Percentiles rank a stretch among this genome's conserved stretches.
These are phyloP conservation scores for Pyracantha coccinea DNA, from an alignment of 331 rosid species.

Conservation along the genomic window DNA sequence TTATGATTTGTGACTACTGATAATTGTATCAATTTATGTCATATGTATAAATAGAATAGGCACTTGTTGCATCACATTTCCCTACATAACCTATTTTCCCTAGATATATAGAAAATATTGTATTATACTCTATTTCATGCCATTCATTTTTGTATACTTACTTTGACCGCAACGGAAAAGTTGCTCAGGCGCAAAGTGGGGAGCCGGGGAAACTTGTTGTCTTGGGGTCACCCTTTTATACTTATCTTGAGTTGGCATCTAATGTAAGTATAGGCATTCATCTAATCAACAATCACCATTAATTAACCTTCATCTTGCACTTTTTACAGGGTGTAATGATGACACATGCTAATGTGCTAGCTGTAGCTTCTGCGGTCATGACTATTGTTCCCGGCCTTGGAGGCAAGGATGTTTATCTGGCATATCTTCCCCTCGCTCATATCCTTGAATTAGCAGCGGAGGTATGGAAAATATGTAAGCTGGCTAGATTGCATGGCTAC, in stretches of 20 bases:
- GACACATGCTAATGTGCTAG: slow-evolving; percentile 91
- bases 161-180: no score
- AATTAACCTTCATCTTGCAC: not conserved
- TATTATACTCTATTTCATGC: not conserved
- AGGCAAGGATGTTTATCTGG: slow-evolving; percentile 68
- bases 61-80: not conserved
- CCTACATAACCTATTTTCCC: not conserved
- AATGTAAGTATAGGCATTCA: not conserved
- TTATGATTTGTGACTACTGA: no score
- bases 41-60: not conserved
- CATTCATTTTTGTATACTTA: no score
- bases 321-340: slow-evolving; percentile 87
- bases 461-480: slow-evolving; percentile 40
- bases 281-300: not conserved
- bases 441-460: slow-evolving; percentile 95
- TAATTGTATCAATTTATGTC: not conserved
- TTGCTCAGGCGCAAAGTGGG: no score
- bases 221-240: no score
- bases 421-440: slow-evolving; percentile 94
- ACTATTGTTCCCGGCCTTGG: slow-evolving; percentile 75
- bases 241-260: not conserved
- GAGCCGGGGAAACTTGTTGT: no score
- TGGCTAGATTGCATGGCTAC: slow-evolving; percentile 14
- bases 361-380: slow-evolving; percentile 80
- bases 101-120: not conserved